A percentile compares a stretch with the other conserved stretches of the same genome.
Conservation (phyloP, 192 early-diverging fungal genomes). For the Gamsiella multidivaricata region DNA sequence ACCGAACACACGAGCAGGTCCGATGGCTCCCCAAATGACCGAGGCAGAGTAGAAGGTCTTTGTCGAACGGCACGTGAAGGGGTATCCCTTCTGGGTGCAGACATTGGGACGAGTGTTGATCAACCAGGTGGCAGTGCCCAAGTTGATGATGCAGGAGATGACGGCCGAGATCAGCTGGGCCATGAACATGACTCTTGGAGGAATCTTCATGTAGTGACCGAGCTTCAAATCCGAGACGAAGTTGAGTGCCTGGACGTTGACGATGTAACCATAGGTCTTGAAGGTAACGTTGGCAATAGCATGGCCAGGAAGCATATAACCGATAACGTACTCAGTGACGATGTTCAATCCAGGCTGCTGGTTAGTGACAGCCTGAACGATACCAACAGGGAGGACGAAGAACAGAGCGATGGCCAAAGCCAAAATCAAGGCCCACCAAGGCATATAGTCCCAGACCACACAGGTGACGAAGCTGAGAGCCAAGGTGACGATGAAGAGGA, state of each 20-base stretch:
- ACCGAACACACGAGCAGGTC: constrained; percentile 64
- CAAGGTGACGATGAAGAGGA: constrained; percentile 50
- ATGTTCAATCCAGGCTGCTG: constrained; percentile 62
- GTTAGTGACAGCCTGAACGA: constrained; percentile 66
- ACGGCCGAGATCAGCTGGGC: constrained; percentile 76
- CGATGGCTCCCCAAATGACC: constrained; percentile 70
- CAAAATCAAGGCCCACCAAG: constrained; percentile 61
- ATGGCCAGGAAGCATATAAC: constrained; percentile 64
- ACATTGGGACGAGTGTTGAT: constrained; percentile 52
- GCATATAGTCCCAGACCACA: constrained; percentile 59
- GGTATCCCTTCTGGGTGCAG: constrained; percentile 53
- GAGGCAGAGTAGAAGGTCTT: constrained; percentile 65
- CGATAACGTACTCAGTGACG: constrained; percentile 63
- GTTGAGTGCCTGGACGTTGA: constrained; percentile 79
- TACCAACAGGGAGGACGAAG: constrained; percentile 66
- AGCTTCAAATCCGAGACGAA: constrained; percentile 80
- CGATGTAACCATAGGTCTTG: constrained; percentile 66
- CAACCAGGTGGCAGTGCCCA: constrained; percentile 50
- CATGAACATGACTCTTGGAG: constrained; percentile 77
- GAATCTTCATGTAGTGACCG: constrained; percentile 81
- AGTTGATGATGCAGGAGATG: constrained; percentile 73
- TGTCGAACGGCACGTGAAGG: constrained; percentile 60
- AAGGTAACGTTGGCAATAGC: constrained; percentile 66
- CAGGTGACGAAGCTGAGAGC: constrained; percentile 71
- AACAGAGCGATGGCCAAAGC: constrained; percentile 55